Evolutionary conservation across 306 rosid genomes (phyloP), one percentile per base, ranked within the genome.

Genomic region (Senna tora): DNA sequence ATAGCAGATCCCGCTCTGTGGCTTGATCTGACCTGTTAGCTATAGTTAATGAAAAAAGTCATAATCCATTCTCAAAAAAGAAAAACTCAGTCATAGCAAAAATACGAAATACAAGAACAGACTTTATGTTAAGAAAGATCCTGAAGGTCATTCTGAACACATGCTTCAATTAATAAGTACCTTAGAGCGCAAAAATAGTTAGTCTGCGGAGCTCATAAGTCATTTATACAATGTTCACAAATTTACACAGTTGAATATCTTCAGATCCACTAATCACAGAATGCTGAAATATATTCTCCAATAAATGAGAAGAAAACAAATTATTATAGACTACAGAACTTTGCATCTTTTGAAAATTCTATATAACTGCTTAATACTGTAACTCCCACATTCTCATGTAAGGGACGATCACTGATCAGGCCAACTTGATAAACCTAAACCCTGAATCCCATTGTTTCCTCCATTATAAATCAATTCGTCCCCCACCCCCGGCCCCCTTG

Each of bases 1-100:
- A 61, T 34, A 90, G 75, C 59, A 93, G 74, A 87, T 93, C 90
- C 78, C 84, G 96, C 56, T 93, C 93, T 7, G 92, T 82, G 16
- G 86, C 77, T 75, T 88, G 91, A 75, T 88, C 87, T 64, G 91
- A 85, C 74, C 83, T 85, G 75, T 80, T 86, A 78, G 92, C 96
- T 90, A 7, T 7, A 36, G 77, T 79, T 69, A 77, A 78, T 39
- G 45, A 58, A 77, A 84, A 59, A 68, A 1, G 58, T 81, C 76
- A 67, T 38, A 30, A 77, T 66, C 69, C 72, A 67, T 58, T 72
- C 61, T 61, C 57, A 36, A 36, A 36, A 4, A 36, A 33, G 41
- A 32, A 63, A 72, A 36, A 42, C 67, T 16, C 60, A 56, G 36
- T 47, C 58, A 49, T 25, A 54, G 57, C 53, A 75, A 62, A 73